phyloP scores from a whole-genome alignment of 2,329 filamentous ascomycete species.

The Pseudohalonectria lignicola region DNA sequence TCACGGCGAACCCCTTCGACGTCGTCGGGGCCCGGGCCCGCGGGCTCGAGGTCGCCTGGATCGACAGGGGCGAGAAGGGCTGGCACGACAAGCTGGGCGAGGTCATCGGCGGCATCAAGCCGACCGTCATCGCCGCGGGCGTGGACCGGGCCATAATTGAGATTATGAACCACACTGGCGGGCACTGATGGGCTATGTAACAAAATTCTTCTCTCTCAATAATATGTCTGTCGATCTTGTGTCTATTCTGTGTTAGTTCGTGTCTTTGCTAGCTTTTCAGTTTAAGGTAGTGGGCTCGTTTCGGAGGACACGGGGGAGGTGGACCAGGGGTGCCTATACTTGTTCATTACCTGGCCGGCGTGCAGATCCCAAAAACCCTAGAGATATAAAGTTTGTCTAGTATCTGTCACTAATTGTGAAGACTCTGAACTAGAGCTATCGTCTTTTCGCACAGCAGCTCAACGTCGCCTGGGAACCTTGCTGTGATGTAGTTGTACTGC shows the following conservation, averaged over 20 bases:
- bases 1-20: conserved; percentile 67
- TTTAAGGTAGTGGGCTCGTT: no score
- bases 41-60: conserved; percentile 55
- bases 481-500: conserved; percentile 37
- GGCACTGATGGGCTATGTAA: not conserved
- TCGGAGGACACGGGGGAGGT: no score
- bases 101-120: conserved; percentile 27
- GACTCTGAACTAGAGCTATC: conserved; percentile 26
- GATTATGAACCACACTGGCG: conserved; percentile 12
- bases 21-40: conserved; percentile 50
- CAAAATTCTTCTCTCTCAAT: no score
- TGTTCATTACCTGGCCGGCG: no score
- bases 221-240: no score
- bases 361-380: no score
- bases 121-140: conserved; percentile 40
- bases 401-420: conserved; percentile 7
- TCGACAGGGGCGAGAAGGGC: conserved; percentile 50
- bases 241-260: no score
- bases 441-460: conserved; percentile 27
- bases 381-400: no score
- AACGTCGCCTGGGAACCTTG: conserved; percentile 31
- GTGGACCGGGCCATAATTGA: conserved; percentile 44
- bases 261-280: no score
- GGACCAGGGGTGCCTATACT: no score
- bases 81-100: conserved; percentile 54